Evolutionary conservation across 1,284 basidiomycete species (phyloP).

Genomic region (Leccinum solheimii): DNA sequence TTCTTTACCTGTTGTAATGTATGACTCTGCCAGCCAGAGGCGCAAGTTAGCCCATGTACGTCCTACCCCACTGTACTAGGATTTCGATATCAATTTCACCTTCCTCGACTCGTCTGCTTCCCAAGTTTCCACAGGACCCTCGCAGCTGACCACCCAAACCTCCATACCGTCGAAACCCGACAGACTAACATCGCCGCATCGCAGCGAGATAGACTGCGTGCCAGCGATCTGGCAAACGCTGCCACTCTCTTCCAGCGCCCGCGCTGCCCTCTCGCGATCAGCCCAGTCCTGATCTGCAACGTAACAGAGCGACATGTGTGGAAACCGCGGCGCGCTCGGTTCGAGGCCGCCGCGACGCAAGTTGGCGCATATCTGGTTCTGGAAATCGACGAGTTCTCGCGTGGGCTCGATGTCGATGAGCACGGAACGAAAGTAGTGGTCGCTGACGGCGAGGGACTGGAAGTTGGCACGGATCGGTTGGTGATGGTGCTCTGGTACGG

Average conservation of each 20-base stretch:
- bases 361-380: slow-evolving; percentile 44
- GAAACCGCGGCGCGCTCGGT: slow-evolving; percentile 53
- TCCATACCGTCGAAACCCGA: slow-evolving; percentile 51
- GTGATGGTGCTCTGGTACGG: slow-evolving; percentile 40
- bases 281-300: slow-evolving; percentile 58
- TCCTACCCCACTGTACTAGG: not conserved
- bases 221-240: slow-evolving; percentile 30
- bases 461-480: slow-evolving; percentile 40
- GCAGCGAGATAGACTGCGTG: slow-evolving; percentile 35
- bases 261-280: slow-evolving; percentile 36
- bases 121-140: slow-evolving; percentile 65
- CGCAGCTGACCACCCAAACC: slow-evolving; percentile 63
- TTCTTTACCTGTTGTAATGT: slow-evolving; percentile 6
- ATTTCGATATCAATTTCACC: slow-evolving; percentile 21
- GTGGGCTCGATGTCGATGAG: slow-evolving; percentile 52
- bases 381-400: slow-evolving; percentile 48
- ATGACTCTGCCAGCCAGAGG: not conserved
- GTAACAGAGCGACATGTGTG: slow-evolving; percentile 73
- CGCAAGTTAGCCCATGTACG: not conserved
- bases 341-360: slow-evolving; percentile 38
- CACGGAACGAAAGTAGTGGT: slow-evolving; percentile 71
- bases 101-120: slow-evolving; percentile 45
- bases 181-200: slow-evolving; percentile 38
- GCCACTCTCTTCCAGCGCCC: slow-evolving; percentile 39
- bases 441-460: slow-evolving; percentile 51